phyloP scores from a whole-genome alignment of 1,284 basidiomycete genomes.

The Puccinia hordei region DNA sequence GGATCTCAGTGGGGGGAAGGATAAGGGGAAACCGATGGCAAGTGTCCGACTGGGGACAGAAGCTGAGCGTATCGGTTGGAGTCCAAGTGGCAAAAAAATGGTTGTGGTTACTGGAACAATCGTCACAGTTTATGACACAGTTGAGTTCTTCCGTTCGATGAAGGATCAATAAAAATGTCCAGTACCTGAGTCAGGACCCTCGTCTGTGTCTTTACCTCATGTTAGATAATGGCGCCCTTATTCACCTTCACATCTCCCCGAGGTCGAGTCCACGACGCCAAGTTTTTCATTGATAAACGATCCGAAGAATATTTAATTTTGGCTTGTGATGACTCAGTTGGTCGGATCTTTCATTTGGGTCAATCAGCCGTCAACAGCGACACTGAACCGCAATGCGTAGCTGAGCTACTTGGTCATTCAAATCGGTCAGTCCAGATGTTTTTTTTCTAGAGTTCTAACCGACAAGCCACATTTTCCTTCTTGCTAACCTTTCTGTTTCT shows the following conservation, averaged over 20 bases:
- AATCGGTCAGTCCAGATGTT: constrained; percentile 28
- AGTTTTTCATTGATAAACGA: constrained; percentile 26
- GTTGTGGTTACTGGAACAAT: constrained; percentile 43
- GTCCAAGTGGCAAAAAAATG: constrained; percentile 37
- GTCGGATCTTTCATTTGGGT: constrained; percentile 43
- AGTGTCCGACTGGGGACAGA: constrained; percentile 46
- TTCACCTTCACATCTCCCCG: constrained; percentile 48
- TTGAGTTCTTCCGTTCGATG: neutral
- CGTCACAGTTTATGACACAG: constrained; percentile 49
- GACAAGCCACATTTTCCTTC: neutral
- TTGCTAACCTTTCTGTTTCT: neutral
- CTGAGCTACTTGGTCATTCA: constrained; percentile 40
- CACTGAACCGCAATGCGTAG: constrained; percentile 41
- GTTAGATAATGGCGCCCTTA: constrained; percentile 42
- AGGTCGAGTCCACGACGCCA: constrained; percentile 50
- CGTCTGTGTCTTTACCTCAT: neutral
- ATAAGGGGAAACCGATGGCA: constrained; percentile 45
- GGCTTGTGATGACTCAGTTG: constrained; percentile 45
- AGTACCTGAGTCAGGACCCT: neutral
- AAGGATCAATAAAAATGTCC: neutral
- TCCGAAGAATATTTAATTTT: constrained; percentile 45
- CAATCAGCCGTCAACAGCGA: constrained; percentile 30
- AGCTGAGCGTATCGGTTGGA: constrained; percentile 44
- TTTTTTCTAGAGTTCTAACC: neutral
- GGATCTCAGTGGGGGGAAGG: constrained; percentile 40